Base-by-base conservation (phyloP, 228 moss, liverwort and hornwort species). In the Sphagnum fallax region DNA sequence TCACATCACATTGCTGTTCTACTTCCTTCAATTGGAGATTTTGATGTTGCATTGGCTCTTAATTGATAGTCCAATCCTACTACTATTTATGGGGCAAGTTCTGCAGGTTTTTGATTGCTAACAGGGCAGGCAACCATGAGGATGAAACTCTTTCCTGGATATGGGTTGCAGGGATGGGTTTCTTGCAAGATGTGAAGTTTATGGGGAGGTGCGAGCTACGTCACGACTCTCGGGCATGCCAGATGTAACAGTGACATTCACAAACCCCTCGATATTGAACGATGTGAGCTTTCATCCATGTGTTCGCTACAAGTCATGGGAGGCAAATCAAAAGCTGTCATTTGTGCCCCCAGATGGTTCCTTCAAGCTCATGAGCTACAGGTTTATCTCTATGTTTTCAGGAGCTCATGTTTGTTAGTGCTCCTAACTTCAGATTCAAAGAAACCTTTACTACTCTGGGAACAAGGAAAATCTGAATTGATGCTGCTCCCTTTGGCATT, bases 291-390 rank as follows among this genome's bases (percentile, higher is more conserved):
- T 98, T 67, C 98, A 98, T 71, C 93, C 87, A 60, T 98, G 94
- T 79, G 87, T 98, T 51, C 81, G 84, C 49, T 71, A 71, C 62
- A 73, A 78, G 72, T 75, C 88, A 51, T 98, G 94, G 98, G 94
- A 94, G 67, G 72, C 77, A 64, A 85, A 82, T 74, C 92, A 89
- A 50, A 86, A 80, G 61, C 81, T 98, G 60, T 85, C 90, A 52
- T 98, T 98, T 72, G 81, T 98, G 51, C 98, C 98, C 74, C 98
- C 98, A 51, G 94, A 98, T 74, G 98, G 98, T 60, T 73, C 87
- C 51, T 98, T 98, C 71, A 94, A 90, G 80, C 86, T 98, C 52
- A 94, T 98, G 94, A 94, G 90, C 74, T 98, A 98, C 86, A 92
- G 97, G 97, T 90, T 65, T 57, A 75, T 80, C 16, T 55, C 48